A percentile compares a stretch with the other conserved stretches of the same genome.
Evolutionary conservation across 176 grass and related monocot genomes (phyloP).

Genomic region (Oryza longistaminata): DNA sequence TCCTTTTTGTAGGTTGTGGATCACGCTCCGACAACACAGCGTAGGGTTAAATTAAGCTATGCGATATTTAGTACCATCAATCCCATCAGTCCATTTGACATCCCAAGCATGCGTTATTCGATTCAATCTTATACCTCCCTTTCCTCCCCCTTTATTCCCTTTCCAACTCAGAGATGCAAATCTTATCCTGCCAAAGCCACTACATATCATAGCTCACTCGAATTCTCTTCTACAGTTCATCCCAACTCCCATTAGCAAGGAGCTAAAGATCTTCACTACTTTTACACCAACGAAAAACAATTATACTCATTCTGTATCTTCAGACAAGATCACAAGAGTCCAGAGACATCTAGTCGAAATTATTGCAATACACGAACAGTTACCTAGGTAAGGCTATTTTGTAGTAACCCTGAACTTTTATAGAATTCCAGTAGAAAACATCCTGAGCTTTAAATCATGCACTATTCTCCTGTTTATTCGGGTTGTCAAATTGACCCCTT

Average conservation of each 20-base stretch:
- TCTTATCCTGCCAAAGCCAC: conserved; percentile 45
- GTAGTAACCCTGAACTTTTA: not conserved
- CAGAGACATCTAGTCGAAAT: not conserved
- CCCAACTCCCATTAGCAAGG: conserved; percentile 17
- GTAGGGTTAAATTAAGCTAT: conserved; percentile 28
- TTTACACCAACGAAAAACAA: conserved; percentile 7
- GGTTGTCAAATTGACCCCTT: not conserved
- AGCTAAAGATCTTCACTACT: conserved; percentile 10
- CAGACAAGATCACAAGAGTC: not conserved
- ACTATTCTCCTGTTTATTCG: not conserved
- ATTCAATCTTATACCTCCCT: conserved; percentile 38
- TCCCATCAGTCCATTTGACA: conserved; percentile 34
- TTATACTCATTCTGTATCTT: not conserved
- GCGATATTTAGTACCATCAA: conserved; percentile 39
- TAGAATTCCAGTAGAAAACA: not conserved
- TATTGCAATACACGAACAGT: not conserved
- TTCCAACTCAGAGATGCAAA: conserved; percentile 60
- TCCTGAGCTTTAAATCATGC: not conserved
- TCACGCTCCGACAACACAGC: not conserved
- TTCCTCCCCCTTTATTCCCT: conserved; percentile 35
- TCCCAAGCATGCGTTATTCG: conserved; percentile 38
- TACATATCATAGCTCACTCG: conserved; percentile 5
- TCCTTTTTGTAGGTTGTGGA: not conserved
- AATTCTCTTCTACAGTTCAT: conserved; percentile 34
- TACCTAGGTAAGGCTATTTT: not conserved